phyloP scores from a whole-genome alignment of 2,329 filamentous ascomycete genomes.

The Verticillium albo-atrum region DNA sequence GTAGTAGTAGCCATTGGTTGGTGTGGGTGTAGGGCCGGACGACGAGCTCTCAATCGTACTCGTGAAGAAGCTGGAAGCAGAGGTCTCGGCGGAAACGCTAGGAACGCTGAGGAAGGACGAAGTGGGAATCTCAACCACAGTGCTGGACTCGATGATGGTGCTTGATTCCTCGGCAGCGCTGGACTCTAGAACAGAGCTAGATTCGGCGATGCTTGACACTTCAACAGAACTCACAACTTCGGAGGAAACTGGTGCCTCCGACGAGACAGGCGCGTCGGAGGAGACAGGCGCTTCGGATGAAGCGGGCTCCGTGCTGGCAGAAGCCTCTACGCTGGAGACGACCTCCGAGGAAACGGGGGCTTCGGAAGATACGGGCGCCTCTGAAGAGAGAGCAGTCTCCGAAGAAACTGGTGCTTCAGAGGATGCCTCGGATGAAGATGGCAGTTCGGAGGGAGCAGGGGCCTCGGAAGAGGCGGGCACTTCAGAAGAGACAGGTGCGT shows the following conservation, averaged over 20 bases:
- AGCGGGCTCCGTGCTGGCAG: not conserved
- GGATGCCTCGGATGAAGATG: not conserved
- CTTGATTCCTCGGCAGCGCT: not conserved
- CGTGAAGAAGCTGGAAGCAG: not conserved
- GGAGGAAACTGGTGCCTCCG: not conserved
- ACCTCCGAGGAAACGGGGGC: not conserved
- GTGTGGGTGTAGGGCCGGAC: conserved; percentile 10
- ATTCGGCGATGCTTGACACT: conserved; percentile 5
- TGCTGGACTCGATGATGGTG: not conserved
- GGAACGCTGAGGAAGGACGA: conserved; percentile 7
- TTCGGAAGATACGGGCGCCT: too few species aligned
- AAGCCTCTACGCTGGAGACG: not conserved
- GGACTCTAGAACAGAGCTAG: not conserved
- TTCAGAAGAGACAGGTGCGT: not conserved
- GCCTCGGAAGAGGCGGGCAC: not conserved
- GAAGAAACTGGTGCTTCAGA: not conserved
- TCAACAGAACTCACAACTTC: conserved; percentile 2
- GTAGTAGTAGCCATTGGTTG: conserved; percentile 21
- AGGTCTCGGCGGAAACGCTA: conserved; percentile 6
- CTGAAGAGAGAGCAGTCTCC: not conserved
- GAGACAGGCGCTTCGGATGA: not conserved
- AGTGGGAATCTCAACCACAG: not conserved
- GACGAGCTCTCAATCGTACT: conserved; percentile 1
- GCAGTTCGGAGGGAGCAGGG: not conserved
- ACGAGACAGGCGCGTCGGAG: not conserved